Evolutionary conservation across 129 eudicot genomes (phyloP), one percentile per base, ranked within the genome.

Genomic region (Smallanthus sonchifolius): DNA sequence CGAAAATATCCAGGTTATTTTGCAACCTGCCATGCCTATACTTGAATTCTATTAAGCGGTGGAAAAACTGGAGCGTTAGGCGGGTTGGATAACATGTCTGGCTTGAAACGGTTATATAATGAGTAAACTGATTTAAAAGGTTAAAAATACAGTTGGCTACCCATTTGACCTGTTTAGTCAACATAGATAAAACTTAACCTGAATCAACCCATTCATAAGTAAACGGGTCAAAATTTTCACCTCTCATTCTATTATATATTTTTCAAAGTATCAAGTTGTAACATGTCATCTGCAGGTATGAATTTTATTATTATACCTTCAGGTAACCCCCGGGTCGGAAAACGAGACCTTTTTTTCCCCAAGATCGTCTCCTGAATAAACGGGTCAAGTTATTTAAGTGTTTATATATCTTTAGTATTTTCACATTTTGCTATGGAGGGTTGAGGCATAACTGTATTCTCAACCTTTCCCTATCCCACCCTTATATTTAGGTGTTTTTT

Each of bases 1-100:
- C 36, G 96, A 94, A 68, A 75, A 83, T 61, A 76, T 85, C 6
- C 81, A 88, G 83, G 85, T 91, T 67, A 55, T 19, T 65, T 48
- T 78, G 51, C 69, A 34, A 68, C 75, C 42, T 7, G 14, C 37
- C 38, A 45, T 24, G 48, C 68, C 32, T 56, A 24, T 72, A 39
- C 9, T 8, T 13, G 20, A 37, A 19, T 71, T 71, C 6, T 30
- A 17, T 10, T 24, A 8, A 70, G 5, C 17, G 14, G 49, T 9
- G 48, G 36, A 8, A 48, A 5, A 30, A 43, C 28, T 19, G 28
- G 30, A 16, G 38, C 8, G 35, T 70, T 1, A 10, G 38, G 5
- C 44, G 32, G 75, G 45, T 36, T 11, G 66, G 2, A 10, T 32
- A 60, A 13, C 14, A 0, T 36, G 30, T 35, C 36, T 15, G 68